Evolutionary conservation across 139 green algal species (phyloP), one percentile per base, ranked within the genome.

Genomic region (Coelastrella sp.): DNA sequence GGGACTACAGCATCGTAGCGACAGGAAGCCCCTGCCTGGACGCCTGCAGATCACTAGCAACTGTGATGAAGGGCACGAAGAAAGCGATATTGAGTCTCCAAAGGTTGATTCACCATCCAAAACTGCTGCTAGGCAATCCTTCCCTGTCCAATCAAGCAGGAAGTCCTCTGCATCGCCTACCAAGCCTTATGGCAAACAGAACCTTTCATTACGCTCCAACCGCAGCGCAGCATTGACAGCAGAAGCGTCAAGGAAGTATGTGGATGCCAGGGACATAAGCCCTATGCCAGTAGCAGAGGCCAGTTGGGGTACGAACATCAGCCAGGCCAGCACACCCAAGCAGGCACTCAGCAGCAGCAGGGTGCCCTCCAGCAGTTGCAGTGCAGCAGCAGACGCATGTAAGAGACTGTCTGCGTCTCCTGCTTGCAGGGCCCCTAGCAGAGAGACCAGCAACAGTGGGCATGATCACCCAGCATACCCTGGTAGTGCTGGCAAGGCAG

Each of bases 21-120:
- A n/a, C n/a, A n/a, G n/a, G n/a, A n/a, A n/a, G n/a, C n/a, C n/a
- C n/a, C n/a, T 41, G 40, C 68, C 68, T 19, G 68, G 23, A 6
- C 68, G n/a, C 21, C 68, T 77, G 68, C 68, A 77, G 40, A 57
- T 77, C 68, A 35, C 27, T 53, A 15, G 13, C 48, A 64, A n/a
- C 1, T 34, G 30, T 69, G 62, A 38, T 40, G 30, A 21, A 17
- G 27, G 25, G 38, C 27, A 21, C 7, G 62, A 69, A 8, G 62
- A 69, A 7, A 79, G 71, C 45, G 71, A 79, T 30, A 79, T 79
- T 43, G 71, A 79, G 9, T 79, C 71, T 0, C 71, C 71, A 9
- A 62, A 53, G 41, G n/a, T 79, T 13, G 72, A 80, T 32, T 80
- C 72, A 2, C 48, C 72, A 17, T 66, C 72, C 2, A 80, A 80